Conservation (phyloP, 1,139 yeast genomes). For the Scheffersomyces illinoinensis region DNA sequence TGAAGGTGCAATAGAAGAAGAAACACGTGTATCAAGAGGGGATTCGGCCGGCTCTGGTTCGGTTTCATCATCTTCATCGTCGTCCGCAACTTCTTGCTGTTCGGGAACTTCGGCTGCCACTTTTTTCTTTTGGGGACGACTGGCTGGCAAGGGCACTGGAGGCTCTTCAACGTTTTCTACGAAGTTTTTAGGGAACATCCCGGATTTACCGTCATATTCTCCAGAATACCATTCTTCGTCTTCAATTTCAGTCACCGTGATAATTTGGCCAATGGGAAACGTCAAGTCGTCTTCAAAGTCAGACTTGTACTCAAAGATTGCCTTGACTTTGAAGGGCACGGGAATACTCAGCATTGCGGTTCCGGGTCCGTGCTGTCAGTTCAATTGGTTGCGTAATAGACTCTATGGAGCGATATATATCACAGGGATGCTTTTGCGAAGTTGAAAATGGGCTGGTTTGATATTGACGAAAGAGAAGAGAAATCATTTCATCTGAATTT, state of each 20-base stretch:
- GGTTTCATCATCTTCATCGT: constrained; percentile 7
- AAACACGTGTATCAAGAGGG: neutral
- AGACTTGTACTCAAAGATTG: constrained; percentile 71
- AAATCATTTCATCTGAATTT: neutral
- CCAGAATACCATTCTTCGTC: constrained; percentile 95
- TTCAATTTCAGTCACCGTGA: constrained; percentile 74
- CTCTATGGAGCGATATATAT: neutral
- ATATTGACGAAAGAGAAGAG: neutral
- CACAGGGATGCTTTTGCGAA: neutral
- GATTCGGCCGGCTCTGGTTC: neutral
- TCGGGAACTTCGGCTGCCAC: neutral
- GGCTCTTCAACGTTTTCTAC: constrained; percentile 46
- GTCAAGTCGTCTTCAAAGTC: constrained; percentile 84
- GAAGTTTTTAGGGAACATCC: constrained; percentile 88
- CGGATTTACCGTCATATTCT: constrained; percentile 54
- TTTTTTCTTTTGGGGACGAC: constrained; percentile 3
- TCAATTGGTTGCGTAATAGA: neutral
- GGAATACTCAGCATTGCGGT: constrained; percentile 11
- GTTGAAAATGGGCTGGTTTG: neutral
- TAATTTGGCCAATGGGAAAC: constrained; percentile 65
- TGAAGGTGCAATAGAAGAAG: neutral
- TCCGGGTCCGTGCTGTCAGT: neutral
- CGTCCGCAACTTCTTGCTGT: constrained; percentile 4
- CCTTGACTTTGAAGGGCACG: constrained; percentile 68
- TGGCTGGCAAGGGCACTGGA: constrained; percentile 7